A percentile compares a stretch with the other conserved stretches of the same genome.
Evolutionary conservation across 2,329 filamentous ascomycete genomes (phyloP).

Genomic region (Fusarium sp.): DNA sequence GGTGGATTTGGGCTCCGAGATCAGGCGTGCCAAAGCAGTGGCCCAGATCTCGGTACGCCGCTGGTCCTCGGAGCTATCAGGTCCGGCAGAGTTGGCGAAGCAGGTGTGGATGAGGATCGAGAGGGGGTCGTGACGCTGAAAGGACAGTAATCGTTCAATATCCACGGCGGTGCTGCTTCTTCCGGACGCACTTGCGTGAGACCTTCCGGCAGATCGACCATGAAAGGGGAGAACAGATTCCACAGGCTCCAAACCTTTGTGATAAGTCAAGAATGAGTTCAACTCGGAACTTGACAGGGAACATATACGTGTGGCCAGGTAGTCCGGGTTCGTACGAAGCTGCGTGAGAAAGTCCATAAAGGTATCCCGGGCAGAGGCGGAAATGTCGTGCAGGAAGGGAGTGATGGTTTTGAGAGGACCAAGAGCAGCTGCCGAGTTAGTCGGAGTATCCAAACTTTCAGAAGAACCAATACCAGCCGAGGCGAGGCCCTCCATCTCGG

Average conservation of each 20-base stretch:
- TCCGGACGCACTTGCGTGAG: constrained; percentile 59
- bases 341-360: constrained; percentile 84
- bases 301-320: constrained; percentile 84
- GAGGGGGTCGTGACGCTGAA: constrained; percentile 88
- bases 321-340: constrained; percentile 88
- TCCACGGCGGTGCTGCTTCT: constrained; percentile 65
- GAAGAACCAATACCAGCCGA: constrained; percentile 59
- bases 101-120: constrained; percentile 88
- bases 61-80: constrained; percentile 83
- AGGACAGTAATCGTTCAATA: constrained; percentile 86
- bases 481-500: constrained; percentile 72
- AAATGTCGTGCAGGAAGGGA: constrained; percentile 79
- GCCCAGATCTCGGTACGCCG: constrained; percentile 90
- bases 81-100: constrained; percentile 87
- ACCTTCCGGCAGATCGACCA: constrained; percentile 61
- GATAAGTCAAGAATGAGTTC: constrained; percentile 80
- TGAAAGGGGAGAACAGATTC: constrained; percentile 85
- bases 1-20: constrained; percentile 80
- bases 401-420: constrained; percentile 55
- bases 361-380: constrained; percentile 78
- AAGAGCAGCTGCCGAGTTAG: constrained; percentile 55
- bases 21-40: constrained; percentile 84
- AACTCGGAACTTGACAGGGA: constrained; percentile 82
- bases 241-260: constrained; percentile 82
- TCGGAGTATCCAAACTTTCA: constrained; percentile 63